These are phyloP conservation scores for Arthrobotrys pseudoclavata DNA, from an alignment of 2,329 filamentous ascomycete species.

Conservation along the genomic window DNA sequence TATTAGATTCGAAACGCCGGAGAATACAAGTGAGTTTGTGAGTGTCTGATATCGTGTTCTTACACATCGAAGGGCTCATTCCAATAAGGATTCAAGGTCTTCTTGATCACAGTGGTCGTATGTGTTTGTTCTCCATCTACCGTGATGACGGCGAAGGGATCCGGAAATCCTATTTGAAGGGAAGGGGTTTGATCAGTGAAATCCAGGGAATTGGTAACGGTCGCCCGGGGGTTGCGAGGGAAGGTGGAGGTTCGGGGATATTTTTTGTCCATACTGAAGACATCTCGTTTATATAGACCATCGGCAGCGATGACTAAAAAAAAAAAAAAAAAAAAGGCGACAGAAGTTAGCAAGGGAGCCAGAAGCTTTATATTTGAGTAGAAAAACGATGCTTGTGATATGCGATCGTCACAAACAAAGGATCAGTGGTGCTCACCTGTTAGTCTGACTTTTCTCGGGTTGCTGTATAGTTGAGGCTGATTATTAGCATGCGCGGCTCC, in stretches of 20 bases:
- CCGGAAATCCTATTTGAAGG: slow-evolving; percentile 82
- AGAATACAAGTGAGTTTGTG: neutral
- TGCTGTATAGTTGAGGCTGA: slow-evolving; percentile 49
- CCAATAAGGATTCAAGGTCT: slow-evolving; percentile 99
- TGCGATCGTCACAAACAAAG: slow-evolving; percentile 4
- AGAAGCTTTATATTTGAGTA: neutral
- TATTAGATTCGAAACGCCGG: slow-evolving; percentile 40
- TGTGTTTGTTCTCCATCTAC: slow-evolving; percentile 98
- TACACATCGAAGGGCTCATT: slow-evolving; percentile 99
- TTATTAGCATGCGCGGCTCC: slow-evolving; percentile 56
- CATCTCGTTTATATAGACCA: slow-evolving; percentile 98
- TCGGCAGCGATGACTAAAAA: slow-evolving; percentile 94
- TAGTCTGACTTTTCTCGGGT: slow-evolving; percentile 60
- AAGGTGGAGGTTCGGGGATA: slow-evolving; percentile 36
- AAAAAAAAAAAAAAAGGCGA: neutral
- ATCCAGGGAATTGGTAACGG: slow-evolving; percentile 29
- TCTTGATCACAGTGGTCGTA: slow-evolving; percentile 97
- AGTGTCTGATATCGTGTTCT: slow-evolving; percentile 15
- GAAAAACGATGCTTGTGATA: neutral
- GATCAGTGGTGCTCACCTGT: slow-evolving; percentile 45
- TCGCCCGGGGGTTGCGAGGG: slow-evolving; percentile 50
- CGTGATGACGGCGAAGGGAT: slow-evolving; percentile 97
- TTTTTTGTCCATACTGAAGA: slow-evolving; percentile 80
- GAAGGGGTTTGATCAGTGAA: neutral
- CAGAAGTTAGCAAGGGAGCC: slow-evolving; percentile 17